Conservation (phyloP, 768 basidiomycete species). For the Brasilioporus rufonigricans region DNA sequence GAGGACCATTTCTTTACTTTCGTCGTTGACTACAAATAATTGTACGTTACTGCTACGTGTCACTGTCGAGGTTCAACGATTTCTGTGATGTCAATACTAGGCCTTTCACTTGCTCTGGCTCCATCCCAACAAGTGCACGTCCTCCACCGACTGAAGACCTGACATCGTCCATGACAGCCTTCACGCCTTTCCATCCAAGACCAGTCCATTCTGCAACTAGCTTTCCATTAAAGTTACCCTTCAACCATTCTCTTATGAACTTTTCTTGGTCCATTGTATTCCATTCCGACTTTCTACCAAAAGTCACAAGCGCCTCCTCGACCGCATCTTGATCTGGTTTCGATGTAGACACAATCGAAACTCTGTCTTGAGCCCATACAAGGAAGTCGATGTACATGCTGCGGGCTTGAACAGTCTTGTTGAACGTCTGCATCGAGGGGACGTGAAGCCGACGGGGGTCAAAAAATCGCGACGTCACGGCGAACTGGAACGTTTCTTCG, state of each 20-base stretch:
- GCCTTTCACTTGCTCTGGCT: slow-evolving; percentile 40
- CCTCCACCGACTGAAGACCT: slow-evolving; percentile 45
- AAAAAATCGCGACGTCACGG: slow-evolving; percentile 52
- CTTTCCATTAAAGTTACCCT: slow-evolving; percentile 47
- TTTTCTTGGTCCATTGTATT: slow-evolving; percentile 36
- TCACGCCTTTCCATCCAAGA: slow-evolving; percentile 45
- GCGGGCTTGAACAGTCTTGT: slow-evolving; percentile 45
- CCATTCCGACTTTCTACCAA: slow-evolving; percentile 50
- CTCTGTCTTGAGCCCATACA: slow-evolving; percentile 40
- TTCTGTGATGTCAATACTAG: slow-evolving; percentile 37
- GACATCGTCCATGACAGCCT: slow-evolving; percentile 52
- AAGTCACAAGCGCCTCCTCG: slow-evolving; percentile 50
- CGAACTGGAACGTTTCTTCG: slow-evolving; percentile 57
- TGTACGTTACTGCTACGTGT: slow-evolving; percentile 13
- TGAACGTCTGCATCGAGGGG: slow-evolving; percentile 34
- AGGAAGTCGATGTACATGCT: slow-evolving; percentile 62
- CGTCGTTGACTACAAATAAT: neutral
- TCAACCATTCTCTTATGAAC: slow-evolving; percentile 33
- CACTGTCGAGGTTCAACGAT: slow-evolving; percentile 15
- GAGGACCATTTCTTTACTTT: neutral
- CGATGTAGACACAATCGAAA: slow-evolving; percentile 10
- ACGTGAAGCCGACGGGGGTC: slow-evolving; percentile 37
- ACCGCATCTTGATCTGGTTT: slow-evolving; percentile 19
- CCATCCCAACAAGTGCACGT: slow-evolving; percentile 40
- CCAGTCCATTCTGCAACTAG: slow-evolving; percentile 55